Base-by-base conservation (phyloP, 352 stramenopile species). In the Globisporangium okanoganense region DNA sequence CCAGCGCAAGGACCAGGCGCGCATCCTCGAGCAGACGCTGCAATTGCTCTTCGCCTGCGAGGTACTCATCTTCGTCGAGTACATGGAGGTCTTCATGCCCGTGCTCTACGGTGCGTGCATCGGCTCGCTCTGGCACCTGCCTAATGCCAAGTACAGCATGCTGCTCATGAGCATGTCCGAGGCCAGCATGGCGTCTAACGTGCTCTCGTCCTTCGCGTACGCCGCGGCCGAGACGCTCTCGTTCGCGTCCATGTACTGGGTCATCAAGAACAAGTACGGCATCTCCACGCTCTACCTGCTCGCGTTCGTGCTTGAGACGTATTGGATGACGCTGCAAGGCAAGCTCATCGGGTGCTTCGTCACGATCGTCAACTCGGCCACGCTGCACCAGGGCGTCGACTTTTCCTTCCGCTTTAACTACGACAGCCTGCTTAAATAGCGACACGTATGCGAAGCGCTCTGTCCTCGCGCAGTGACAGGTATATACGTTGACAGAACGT, bases 261-360 rank as follows among this genome's bases (percentile, higher is more conserved):
- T 75, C 22, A 56, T 74, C 6, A 59, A 57, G 45, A 59, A 50
- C 13, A 72, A 73, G 55, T 79, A 75, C 57, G 61, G 67, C 0
- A 60, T 79, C 20, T 65, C 59, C 5, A 45, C 59, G 10, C 12
- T 64, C 25, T 61, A 69, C 6, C 31, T 75, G 43, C 57, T 81
- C 53, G 54, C 59, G 5, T 81, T 81, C 47, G 61, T 81, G 41
- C 48, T 81, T 35, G 70, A 79, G 55, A 67, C 64, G 44, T 71
- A 81, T 50, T 74, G 58, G 33, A 59, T 56, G 31, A 48, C 56
- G 44, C 44, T 62, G 13, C 44, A 56, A 31, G 45, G 56, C 29
- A 62, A 62, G 35, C 44, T 56, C 56, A 55, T 62, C 9, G 56
- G 45, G 13, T 62, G 45, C 43, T 62, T 62, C 56, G 44, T 61